phyloP scores from a whole-genome alignment of 1,284 basidiomycete species.

The Kwoniella shivajii region DNA sequence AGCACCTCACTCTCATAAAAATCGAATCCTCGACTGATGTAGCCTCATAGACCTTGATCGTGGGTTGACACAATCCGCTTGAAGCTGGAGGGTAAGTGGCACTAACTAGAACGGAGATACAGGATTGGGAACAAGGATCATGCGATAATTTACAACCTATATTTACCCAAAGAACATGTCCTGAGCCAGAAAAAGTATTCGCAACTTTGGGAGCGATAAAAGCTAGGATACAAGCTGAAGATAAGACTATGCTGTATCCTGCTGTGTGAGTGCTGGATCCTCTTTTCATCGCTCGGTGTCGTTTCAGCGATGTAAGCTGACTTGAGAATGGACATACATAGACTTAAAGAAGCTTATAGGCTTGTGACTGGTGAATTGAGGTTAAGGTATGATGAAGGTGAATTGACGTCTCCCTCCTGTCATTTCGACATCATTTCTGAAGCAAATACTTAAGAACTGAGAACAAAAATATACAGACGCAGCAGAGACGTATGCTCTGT shows the following conservation, averaged over 20 bases:
- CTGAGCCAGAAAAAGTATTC: conserved; percentile 22
- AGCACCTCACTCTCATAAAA: background rate
- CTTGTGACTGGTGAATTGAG: conserved; percentile 7
- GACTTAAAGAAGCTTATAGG: conserved; percentile 14
- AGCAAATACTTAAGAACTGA: background rate
- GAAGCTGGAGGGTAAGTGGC: no score
- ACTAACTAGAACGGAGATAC: background rate
- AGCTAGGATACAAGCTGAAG: conserved; percentile 33
- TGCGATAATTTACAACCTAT: conserved; percentile 26
- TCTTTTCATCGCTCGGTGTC: no score
- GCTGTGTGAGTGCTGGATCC: conserved; percentile 28
- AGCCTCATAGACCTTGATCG: conserved; percentile 6
- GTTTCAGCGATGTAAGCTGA: background rate
- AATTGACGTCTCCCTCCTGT: background rate
- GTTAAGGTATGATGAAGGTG: conserved; percentile 15
- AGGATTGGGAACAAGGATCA: conserved; percentile 41
- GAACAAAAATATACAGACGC: conserved; percentile 16
- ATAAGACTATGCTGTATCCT: conserved; percentile 33
- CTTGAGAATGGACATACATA: background rate
- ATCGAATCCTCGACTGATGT: background rate
- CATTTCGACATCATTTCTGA: background rate
- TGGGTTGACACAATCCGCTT: background rate
- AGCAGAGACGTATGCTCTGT: conserved; percentile 30
- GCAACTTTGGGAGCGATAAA: conserved; percentile 24
- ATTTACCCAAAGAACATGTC: conserved; percentile 23